These are phyloP conservation scores for Phytophthora capsici DNA, from an alignment of 352 stramenopile genomes.

Conservation along the genomic window DNA sequence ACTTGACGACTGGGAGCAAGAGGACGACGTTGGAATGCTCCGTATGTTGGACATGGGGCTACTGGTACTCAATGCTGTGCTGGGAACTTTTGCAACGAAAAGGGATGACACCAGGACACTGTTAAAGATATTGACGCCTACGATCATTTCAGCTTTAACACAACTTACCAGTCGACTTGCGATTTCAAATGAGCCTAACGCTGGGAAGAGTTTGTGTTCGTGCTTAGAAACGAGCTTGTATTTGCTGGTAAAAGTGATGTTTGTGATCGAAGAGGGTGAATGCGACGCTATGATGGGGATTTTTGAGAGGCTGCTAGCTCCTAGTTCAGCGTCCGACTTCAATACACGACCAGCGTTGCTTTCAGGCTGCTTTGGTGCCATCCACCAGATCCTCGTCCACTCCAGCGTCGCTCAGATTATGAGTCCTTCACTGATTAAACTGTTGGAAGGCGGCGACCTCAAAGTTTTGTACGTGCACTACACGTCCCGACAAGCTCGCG, in stretches of 20 bases:
- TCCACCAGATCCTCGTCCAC: constrained; percentile 11
- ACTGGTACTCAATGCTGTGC: constrained; percentile 19
- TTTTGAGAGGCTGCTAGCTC: constrained; percentile 16
- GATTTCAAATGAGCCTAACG: neutral
- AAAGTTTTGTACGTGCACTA: constrained; percentile 1
- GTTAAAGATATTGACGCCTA: constrained; percentile 11
- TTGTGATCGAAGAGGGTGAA: constrained; percentile 7
- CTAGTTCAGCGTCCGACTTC: neutral
- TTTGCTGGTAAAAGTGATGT: constrained; percentile 12
- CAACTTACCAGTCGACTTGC: constrained; percentile 4
- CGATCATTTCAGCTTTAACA: constrained; percentile 1
- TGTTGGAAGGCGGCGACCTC: constrained; percentile 8
- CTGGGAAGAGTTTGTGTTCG: neutral
- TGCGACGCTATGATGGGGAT: constrained; percentile 4
- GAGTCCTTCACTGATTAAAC: neutral
- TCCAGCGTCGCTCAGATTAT: constrained; percentile 13
- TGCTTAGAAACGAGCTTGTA: constrained; percentile 19
- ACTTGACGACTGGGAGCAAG: neutral
- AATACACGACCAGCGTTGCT: neutral
- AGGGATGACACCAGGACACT: constrained; percentile 11
- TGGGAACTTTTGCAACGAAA: constrained; percentile 20
- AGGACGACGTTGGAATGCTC: constrained; percentile 5
- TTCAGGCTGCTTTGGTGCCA: constrained; percentile 5
- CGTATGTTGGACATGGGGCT: constrained; percentile 28
- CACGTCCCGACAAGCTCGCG: neutral